Percentiles rank a stretch among this genome's conserved stretches.
Conservation (phyloP, 2,329 filamentous ascomycete species). For the Penicillium digitatum region DNA sequence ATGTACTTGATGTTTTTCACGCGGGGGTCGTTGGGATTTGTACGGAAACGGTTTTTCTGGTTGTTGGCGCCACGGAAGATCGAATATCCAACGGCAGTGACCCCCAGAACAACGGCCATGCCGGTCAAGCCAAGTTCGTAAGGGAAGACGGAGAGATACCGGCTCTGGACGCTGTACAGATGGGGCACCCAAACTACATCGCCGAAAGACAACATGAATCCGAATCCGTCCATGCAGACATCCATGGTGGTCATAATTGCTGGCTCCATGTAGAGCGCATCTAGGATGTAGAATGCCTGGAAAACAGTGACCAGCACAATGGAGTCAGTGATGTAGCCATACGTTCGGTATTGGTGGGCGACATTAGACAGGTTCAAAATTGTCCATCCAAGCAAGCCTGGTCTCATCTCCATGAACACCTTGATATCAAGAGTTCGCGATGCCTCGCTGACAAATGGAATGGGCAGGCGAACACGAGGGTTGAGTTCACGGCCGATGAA, state of each 20-base stretch:
- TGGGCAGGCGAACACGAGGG: constrained; percentile 63
- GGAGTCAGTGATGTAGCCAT: constrained; percentile 78
- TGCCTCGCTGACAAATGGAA: constrained; percentile 67
- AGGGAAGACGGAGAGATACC: constrained; percentile 80
- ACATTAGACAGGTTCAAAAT: constrained; percentile 79
- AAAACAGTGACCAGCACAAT: constrained; percentile 74
- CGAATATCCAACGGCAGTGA: constrained; percentile 72
- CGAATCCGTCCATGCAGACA: constrained; percentile 87
- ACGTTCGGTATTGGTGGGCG: constrained; percentile 81
- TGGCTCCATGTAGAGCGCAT: constrained; percentile 81
- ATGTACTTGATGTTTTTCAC: constrained; percentile 81
- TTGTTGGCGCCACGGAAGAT: constrained; percentile 94
- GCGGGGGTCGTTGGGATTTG: constrained; percentile 72
- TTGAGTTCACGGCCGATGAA: constrained; percentile 96
- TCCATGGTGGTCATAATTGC: constrained; percentile 92
- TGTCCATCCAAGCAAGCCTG: constrained; percentile 84
- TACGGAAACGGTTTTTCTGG: constrained; percentile 93
- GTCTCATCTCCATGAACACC: constrained; percentile 82
- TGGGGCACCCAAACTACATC: constrained; percentile 93
- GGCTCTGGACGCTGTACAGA: constrained; percentile 76
- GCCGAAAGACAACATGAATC: constrained; percentile 90
- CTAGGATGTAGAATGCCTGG: constrained; percentile 78
- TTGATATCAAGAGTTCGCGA: constrained; percentile 76
- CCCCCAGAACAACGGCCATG: constrained; percentile 59
- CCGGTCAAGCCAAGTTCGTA: constrained; percentile 69